phyloP scores from a whole-genome alignment of 108 stramenopile genomes.

The Nitzschia palea region DNA sequence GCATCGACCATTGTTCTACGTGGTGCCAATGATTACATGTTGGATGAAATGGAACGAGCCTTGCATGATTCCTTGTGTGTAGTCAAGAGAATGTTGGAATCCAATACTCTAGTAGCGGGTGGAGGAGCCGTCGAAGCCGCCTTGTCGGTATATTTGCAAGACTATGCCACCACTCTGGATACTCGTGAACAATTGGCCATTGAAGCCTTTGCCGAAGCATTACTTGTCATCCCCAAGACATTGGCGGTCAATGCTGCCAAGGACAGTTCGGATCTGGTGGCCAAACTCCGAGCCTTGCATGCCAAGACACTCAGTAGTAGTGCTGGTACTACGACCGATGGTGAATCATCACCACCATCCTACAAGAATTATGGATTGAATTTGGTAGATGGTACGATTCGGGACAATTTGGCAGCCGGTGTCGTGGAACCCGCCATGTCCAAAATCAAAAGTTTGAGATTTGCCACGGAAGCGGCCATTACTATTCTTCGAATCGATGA shows the following conservation, averaged over 20 bases:
- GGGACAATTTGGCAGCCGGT: slow-evolving; percentile 94
- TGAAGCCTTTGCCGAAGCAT: slow-evolving; percentile 96
- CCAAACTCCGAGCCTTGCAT: slow-evolving; percentile 93
- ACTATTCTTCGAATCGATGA: slow-evolving; percentile 99
- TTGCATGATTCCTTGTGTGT: slow-evolving; percentile 98
- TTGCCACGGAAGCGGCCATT: slow-evolving; percentile 99
- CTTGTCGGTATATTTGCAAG: slow-evolving; percentile 92
- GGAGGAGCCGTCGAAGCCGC: slow-evolving; percentile 99
- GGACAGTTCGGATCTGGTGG: slow-evolving; percentile 98
- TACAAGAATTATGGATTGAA: slow-evolving; percentile 90
- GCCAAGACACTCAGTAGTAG: too few relatives aligned
- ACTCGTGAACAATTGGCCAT: slow-evolving; percentile 98
- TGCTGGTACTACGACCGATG: slow-evolving; percentile 40
- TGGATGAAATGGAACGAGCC: slow-evolving; percentile 99
- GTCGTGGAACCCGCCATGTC: slow-evolving; percentile 99
- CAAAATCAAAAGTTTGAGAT: slow-evolving; percentile 98
- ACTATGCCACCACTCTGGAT: slow-evolving; percentile 91
- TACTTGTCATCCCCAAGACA: slow-evolving; percentile 98
- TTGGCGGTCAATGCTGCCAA: slow-evolving; percentile 98
- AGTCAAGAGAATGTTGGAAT: slow-evolving; percentile 98
- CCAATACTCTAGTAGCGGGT: slow-evolving; percentile 95
- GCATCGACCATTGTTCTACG: slow-evolving; percentile 97
- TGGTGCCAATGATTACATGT: slow-evolving; percentile 99
- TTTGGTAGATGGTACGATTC: slow-evolving; percentile 80
- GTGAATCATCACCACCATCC: slow-evolving; percentile 38